These are phyloP conservation scores for Trichoderma oligosporum DNA, from an alignment of 2,329 filamentous ascomycete species.

Conservation along the genomic window DNA sequence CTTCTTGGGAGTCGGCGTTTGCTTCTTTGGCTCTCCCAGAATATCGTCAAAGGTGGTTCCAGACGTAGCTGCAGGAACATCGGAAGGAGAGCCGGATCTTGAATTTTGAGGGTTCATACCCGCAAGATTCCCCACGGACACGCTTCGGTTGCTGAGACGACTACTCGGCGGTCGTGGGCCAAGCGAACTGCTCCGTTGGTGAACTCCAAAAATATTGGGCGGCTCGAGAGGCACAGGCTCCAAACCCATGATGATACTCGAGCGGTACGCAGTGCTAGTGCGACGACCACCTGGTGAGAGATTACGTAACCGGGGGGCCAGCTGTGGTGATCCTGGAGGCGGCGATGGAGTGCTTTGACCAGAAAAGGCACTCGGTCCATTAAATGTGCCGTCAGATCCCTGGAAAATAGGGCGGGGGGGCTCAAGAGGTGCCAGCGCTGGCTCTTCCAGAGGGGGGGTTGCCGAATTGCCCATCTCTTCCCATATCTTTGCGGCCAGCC, in stretches of 20 bases:
- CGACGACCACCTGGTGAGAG: conserved; percentile 36
- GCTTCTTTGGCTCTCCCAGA: conserved; percentile 36
- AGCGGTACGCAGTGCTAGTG: conserved; percentile 36
- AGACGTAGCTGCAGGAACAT: conserved; percentile 25
- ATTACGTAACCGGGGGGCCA: conserved; percentile 37
- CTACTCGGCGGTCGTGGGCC: conserved; percentile 34
- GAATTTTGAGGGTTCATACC: conserved; percentile 24
- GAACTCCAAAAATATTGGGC: conserved; percentile 27
- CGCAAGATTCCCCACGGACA: conserved; percentile 37
- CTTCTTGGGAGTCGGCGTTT: conserved; percentile 36
- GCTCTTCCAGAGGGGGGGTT: conserved; percentile 29
- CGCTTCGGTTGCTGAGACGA: conserved; percentile 32
- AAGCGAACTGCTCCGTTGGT: conserved; percentile 36
- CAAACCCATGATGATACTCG: conserved; percentile 43
- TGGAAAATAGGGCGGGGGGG: conserved; percentile 38
- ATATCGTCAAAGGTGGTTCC: conserved; percentile 50
- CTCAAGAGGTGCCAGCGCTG: conserved; percentile 37
- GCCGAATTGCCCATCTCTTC: conserved; percentile 36
- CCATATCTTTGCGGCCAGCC: conserved; percentile 52
- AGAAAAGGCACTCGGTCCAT: conserved; percentile 21
- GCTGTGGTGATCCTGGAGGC: conserved; percentile 29
- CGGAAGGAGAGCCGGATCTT: conserved; percentile 23
- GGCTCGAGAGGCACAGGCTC: conserved; percentile 42
- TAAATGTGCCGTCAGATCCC: conserved; percentile 28
- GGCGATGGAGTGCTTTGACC: conserved; percentile 30